phyloP scores from a whole-genome alignment of 2,329 filamentous ascomycete genomes.

The Akanthomyces uredinophilus region DNA sequence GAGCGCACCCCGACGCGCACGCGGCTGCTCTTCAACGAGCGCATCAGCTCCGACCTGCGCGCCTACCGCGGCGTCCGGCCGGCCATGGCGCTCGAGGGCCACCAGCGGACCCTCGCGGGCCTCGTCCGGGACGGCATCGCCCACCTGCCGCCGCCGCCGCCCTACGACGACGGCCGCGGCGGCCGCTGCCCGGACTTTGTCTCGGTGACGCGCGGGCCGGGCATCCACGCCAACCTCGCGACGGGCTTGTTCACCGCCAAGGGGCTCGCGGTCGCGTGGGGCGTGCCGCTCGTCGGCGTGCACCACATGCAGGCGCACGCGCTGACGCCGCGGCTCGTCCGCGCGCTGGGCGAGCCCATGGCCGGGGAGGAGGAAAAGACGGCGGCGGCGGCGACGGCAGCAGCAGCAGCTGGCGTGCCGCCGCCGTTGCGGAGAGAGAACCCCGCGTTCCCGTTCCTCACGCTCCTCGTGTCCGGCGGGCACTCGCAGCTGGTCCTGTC shows the following conservation, averaged over 20 bases:
- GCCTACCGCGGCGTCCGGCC: constrained; percentile 76
- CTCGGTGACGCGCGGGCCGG: constrained; percentile 84
- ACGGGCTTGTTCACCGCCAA: constrained; percentile 81
- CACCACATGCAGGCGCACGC: constrained; percentile 98
- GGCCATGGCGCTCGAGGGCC: constrained; percentile 65
- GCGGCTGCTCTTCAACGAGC: constrained; percentile 70
- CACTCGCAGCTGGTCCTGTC: constrained; percentile 86
- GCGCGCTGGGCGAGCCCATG: constrained; percentile 46
- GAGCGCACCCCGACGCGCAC: constrained; percentile 49
- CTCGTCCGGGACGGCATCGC: constrained; percentile 62
- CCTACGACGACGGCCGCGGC: not conserved
- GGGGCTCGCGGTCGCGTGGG: constrained; percentile 78
- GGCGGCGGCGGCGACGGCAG: not conserved
- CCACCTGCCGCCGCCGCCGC: too few species aligned
- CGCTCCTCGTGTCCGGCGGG: constrained; percentile 84
- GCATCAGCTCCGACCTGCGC: constrained; percentile 74
- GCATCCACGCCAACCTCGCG: constrained; percentile 74
- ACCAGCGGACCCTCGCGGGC: constrained; percentile 63
- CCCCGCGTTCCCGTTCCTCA: constrained; percentile 77
- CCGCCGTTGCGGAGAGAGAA: constrained; percentile 8
- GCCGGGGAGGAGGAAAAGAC: not conserved
- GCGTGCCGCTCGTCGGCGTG: constrained; percentile 75
- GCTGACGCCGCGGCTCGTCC: constrained; percentile 74
- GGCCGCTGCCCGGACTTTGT: constrained; percentile 64
- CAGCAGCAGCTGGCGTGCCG: not conserved